Base-by-base conservation (phyloP, 345 rosid species). In the Turritis glabra region DNA sequence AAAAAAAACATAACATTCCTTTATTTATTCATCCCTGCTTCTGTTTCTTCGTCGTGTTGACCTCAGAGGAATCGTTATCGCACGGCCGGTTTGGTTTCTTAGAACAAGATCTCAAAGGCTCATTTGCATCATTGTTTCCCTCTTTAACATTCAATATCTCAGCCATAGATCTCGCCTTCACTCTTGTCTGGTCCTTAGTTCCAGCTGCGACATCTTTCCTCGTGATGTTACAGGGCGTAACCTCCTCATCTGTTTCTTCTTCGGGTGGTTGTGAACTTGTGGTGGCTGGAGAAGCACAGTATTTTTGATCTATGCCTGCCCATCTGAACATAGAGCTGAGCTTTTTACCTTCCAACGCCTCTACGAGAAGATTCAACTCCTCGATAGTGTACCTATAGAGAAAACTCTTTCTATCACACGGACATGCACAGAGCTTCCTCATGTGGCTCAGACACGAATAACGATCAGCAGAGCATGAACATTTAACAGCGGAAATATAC, bases 401-500 rank as follows among this genome's bases (percentile, higher is more conserved):
- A 53, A 88, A 85, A 40, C 82, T 79, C 84, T 76, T 87, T 37
- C 56, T 72, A 22, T 76, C 81, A 88, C 84, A 81, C 57, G 82
- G 73, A 80, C 97, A 91, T 27, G 79, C 79, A 64, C 97, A 91
- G 38, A 86, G 87, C 69, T 78, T 90, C 82, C 83, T 85, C 60
- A 76, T 82, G 77, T 91, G 93, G 71, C 33, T 72, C 67, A 84
- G 77, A 27, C 95, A 91, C 3, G 88, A 81, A 77, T 82, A 89
- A 46, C 76, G 82, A 67, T 74, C 78, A 38, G 75, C 69, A n/a
- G 84, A 89, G 74, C 96, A 88, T 11, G 75, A 58, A 67, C 93
- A 91, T 17, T 43, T 30, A 11, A 64, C 91, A 23, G 96, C 90
- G 5, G 97, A 91, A 41, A 89, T 84, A 75, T 88, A 82, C 80